Conservation (phyloP, 2,329 filamentous ascomycete genomes). For the Xylariaceae sp. region DNA sequence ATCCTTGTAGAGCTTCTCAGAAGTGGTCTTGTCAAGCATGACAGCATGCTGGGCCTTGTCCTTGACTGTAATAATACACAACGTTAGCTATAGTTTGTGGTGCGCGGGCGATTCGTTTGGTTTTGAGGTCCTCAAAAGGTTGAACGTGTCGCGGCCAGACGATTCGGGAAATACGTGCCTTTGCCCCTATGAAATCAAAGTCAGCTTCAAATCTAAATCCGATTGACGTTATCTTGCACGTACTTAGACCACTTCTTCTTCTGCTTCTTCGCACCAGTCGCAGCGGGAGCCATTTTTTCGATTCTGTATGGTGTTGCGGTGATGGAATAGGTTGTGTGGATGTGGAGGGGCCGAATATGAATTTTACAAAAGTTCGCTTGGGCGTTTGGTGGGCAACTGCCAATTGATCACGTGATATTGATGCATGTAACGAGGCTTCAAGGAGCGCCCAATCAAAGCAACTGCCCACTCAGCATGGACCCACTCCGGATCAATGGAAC, state of each 20-base stretch:
- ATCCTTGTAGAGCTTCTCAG: constrained; percentile 99
- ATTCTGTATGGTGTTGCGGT: constrained; percentile 28
- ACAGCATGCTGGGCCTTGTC: constrained; percentile 99
- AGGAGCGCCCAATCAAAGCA: neutral
- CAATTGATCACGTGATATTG: constrained; percentile 24
- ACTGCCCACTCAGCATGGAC: neutral
- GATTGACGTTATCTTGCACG: constrained; percentile 38
- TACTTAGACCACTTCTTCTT: constrained; percentile 75
- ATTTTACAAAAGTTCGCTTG: constrained; percentile 31
- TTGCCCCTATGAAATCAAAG: constrained; percentile 28
- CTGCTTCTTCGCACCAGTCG: constrained; percentile 68
- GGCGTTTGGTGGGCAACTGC: constrained; percentile 26
- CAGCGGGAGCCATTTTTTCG: constrained; percentile 45
- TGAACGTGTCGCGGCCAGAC: neutral
- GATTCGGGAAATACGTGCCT: constrained; percentile 25
- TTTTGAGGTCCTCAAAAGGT: constrained; percentile 6
- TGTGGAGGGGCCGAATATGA: constrained; percentile 29
- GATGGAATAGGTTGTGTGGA: constrained; percentile 25
- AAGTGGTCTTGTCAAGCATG: constrained; percentile 95
- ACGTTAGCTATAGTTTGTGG: constrained; percentile 20
- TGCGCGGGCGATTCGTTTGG: constrained; percentile 4
- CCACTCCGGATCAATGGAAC: neutral
- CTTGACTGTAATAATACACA: constrained; percentile 62
- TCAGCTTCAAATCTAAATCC: constrained; percentile 18
- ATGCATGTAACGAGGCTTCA: constrained; percentile 5